These are phyloP conservation scores for Candida glaebosa DNA, from an alignment of 805 yeast species.

Conservation along the genomic window DNA sequence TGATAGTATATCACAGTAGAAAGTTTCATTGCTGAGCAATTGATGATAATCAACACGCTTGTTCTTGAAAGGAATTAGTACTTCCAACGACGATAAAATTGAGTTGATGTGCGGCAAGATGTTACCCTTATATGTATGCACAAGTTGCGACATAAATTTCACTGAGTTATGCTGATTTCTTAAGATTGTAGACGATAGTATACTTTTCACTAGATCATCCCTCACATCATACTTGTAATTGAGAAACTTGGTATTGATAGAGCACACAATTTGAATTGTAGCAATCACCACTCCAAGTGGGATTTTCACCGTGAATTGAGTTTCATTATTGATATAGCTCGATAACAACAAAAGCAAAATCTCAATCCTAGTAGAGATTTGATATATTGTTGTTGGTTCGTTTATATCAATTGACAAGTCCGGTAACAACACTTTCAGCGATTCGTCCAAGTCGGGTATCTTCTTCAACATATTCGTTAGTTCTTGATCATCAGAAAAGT, in stretches of 20 bases:
- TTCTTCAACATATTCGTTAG: slow-evolving; percentile 34
- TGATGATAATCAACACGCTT: slow-evolving; percentile 27
- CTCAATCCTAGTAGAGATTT: slow-evolving; percentile 50
- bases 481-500: slow-evolving; percentile 54
- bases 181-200: slow-evolving; percentile 42
- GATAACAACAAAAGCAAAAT: slow-evolving; percentile 37
- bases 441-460: slow-evolving; percentile 19
- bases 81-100: slow-evolving; percentile 55
- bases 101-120: slow-evolving; percentile 46
- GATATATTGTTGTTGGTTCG: slow-evolving; percentile 47
- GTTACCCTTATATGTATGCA: slow-evolving; percentile 33
- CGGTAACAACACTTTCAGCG: slow-evolving; percentile 35
- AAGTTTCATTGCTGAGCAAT: slow-evolving; percentile 33
- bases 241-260: slow-evolving; percentile 53
- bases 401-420: slow-evolving; percentile 58
- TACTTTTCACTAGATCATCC: slow-evolving; percentile 45
- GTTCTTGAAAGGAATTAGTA: slow-evolving; percentile 51
- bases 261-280: slow-evolving; percentile 51
- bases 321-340: slow-evolving; percentile 46
- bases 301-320: slow-evolving; percentile 53
- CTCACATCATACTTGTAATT: slow-evolving; percentile 59
- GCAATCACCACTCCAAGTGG: slow-evolving; percentile 60
- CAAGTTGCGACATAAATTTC: slow-evolving; percentile 34
- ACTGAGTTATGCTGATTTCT: slow-evolving; percentile 46
- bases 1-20: slow-evolving; percentile 35